phyloP scores from a whole-genome alignment of 805 yeast species.

The fission yeast (Schizosaccharomyces pombe) region DNA sequence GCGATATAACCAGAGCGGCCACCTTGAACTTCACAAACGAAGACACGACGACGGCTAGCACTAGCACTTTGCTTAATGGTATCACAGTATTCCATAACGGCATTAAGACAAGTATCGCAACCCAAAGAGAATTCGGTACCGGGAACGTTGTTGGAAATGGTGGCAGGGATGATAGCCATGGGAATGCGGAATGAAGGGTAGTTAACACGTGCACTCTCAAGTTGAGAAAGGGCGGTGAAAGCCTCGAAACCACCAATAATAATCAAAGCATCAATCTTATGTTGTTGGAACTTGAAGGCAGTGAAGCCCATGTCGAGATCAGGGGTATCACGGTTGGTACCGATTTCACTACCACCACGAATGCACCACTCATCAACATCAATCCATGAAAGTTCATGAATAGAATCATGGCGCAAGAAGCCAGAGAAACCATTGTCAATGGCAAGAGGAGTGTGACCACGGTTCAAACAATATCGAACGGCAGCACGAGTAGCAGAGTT shows the following conservation, averaged over 20 bases:
- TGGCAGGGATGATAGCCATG: conserved; percentile 79
- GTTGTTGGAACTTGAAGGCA: conserved; percentile 81
- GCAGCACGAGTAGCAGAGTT: conserved; percentile 84
- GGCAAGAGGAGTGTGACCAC: conserved; percentile 78
- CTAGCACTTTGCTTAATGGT: conserved; percentile 86
- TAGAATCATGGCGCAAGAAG: conserved; percentile 67
- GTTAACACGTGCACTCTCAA: conserved; percentile 46
- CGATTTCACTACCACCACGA: conserved; percentile 86
- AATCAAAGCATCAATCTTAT: conserved; percentile 65
- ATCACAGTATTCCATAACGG: conserved; percentile 80
- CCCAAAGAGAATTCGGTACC: conserved; percentile 94
- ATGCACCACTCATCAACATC: conserved; percentile 76
- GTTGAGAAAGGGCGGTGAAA: conserved; percentile 59
- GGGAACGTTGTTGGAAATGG: conserved; percentile 95
- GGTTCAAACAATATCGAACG: conserved; percentile 63
- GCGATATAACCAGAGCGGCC: conserved; percentile 92
- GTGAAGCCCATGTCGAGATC: conserved; percentile 65
- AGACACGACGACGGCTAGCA: conserved; percentile 78
- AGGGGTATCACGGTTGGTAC: conserved; percentile 81
- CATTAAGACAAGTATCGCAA: conserved; percentile 81
- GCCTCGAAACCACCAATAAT: conserved; percentile 96
- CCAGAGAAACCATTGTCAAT: conserved; percentile 89
- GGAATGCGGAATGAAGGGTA: conserved; percentile 91
- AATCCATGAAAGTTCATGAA: conserved; percentile 52
- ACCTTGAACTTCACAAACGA: conserved; percentile 95